Base-by-base conservation (phyloP, 495 filamentous ascomycete genomes). In the Trichoderma erinaceum region DNA sequence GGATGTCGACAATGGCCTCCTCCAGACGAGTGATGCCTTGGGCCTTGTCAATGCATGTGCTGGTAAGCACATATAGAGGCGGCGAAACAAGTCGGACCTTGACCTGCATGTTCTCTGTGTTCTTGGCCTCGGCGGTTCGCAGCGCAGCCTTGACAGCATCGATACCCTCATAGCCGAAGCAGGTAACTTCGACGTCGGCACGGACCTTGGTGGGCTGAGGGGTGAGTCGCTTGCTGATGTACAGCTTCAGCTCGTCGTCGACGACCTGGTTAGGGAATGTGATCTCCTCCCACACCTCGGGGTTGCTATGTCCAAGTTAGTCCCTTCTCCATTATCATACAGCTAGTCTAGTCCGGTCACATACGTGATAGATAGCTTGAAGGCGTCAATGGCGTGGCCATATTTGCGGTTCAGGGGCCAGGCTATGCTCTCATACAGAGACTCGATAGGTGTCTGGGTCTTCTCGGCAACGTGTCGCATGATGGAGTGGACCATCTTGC, bases 341-440 rank as follows among this genome's bases (percentile, higher is more conserved):
- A 21, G 10, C 48, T 32, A 46, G 16, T 23, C 11, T 8, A 29
- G 29, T 32, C 25, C n/a, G 12, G 18, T 27, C 38, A 74, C 88
- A 72, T 87, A 94, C 91, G 96, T 98, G 82, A 99, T 99, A 65
- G 92, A 94, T 64, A 97, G 88, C 84, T 98, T 98, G 86, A 99
- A 98, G 7, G 96, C 96, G 77, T 99, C 95, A 71, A 98, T 89
- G 8, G 94, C 87, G 78, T 97, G 94, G 41, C 95, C 96, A 78
- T 94, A 98, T 79, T 93, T 96, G 84, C 93, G 94, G 86, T 96
- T 93, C 76, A 99, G 81, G 8, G 96, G 96, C 95, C 95, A 99
- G 58, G 87, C 93, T 79, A 99, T 97, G 70, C 83, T 88, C 83
- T 94, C 86, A 78, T 99, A 98, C 66, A 99, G 87, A 52, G 86